These are phyloP conservation scores for Plasmodium coatneyi DNA, from an alignment of 169 alveolate genomes.

Conservation along the genomic window DNA sequence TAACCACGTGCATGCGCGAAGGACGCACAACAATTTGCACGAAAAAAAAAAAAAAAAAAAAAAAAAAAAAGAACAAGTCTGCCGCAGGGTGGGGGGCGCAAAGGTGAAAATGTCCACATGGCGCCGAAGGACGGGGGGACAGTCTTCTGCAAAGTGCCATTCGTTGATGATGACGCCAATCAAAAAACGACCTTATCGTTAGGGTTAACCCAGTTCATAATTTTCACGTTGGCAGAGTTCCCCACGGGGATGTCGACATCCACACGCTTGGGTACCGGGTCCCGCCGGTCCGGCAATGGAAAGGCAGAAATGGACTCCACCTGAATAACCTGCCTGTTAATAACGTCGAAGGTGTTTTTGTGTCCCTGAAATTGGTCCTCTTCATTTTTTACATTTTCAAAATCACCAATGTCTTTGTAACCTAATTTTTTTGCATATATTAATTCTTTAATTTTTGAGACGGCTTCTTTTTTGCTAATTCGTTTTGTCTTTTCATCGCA, in stretches of 20 bases:
- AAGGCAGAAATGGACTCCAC: slow-evolving; percentile 84
- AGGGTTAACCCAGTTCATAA: slow-evolving; percentile 93
- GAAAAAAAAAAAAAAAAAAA: neutral
- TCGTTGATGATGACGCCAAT: neutral
- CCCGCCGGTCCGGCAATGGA: slow-evolving; percentile 83
- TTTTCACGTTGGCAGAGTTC: slow-evolving; percentile 82
- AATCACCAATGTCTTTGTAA: slow-evolving; percentile 78
- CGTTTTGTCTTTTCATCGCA: slow-evolving; percentile 74
- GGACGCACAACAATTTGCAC: neutral
- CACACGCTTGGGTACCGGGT: slow-evolving; percentile 91
- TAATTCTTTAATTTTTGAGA: slow-evolving; percentile 43
- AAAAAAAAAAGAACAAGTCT: slow-evolving; percentile 1
- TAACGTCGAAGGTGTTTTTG: slow-evolving; percentile 83
- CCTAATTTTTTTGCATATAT: slow-evolving; percentile 78
- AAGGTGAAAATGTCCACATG: neutral
- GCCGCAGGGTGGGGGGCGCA: neutral
- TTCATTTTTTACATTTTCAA: slow-evolving; percentile 79
- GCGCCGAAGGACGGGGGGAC: neutral
- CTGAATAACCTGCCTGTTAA: slow-evolving; percentile 82
- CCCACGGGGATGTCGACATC: slow-evolving; percentile 90
- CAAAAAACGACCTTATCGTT: slow-evolving; percentile 87
- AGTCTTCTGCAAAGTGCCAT: neutral
- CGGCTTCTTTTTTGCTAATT: slow-evolving; percentile 73
- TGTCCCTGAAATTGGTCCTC: slow-evolving; percentile 74
- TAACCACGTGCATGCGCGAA: neutral